Evolutionary conservation across 306 rosid species (phyloP).

Genomic region (Arachis stenosperma): DNA sequence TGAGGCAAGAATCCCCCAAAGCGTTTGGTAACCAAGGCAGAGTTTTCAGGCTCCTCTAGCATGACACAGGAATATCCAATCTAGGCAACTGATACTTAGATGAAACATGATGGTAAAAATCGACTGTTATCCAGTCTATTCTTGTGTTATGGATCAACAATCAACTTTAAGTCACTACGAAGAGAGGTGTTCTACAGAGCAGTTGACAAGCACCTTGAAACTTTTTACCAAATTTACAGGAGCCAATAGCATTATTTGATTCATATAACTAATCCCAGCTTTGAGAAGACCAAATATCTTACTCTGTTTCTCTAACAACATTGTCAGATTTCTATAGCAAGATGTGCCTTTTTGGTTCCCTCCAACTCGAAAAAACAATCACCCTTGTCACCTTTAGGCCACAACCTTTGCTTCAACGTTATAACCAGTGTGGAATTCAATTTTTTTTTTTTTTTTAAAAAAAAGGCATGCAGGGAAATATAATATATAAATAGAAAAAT

Average conservation of each 20-base stretch:
- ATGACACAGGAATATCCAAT: not conserved
- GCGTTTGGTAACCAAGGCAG: not conserved
- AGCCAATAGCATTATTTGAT: not conserved
- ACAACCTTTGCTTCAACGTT: not conserved
- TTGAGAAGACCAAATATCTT: not conserved
- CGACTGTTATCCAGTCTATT: not conserved
- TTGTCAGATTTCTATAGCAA: not conserved
- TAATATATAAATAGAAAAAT: not conserved
- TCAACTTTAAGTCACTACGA: not conserved
- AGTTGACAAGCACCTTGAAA: not conserved
- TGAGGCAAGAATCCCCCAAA: not conserved
- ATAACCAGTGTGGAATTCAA: not conserved
- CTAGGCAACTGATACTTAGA: not conserved
- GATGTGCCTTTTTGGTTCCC: not conserved
- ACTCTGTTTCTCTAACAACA: not conserved
- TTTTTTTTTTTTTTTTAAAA: not conserved
- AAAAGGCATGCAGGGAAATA: not conserved
- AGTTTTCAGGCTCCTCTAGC: slow-evolving; percentile 2
- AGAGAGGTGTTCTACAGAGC: not conserved
- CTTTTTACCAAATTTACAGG: no score
- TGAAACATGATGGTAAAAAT: not conserved
- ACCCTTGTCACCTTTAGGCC: not conserved
- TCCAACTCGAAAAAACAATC: not conserved
- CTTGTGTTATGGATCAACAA: not conserved
- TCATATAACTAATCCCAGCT: not conserved